Evolutionary conservation across 805 yeast genomes (phyloP), one percentile per base, ranked within the genome.

Genomic region (Candida odintsovae): DNA sequence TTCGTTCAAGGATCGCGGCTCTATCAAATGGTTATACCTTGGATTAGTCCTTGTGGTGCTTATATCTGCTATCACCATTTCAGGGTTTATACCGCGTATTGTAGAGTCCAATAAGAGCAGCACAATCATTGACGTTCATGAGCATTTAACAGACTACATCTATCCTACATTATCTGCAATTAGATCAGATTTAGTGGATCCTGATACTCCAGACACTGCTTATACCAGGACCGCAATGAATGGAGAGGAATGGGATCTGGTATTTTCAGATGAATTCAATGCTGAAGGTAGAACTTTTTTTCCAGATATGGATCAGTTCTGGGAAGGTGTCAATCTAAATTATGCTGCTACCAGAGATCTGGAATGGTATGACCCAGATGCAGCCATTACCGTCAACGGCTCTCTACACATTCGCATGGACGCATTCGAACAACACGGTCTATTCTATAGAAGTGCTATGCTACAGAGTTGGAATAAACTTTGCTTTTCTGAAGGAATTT

Each of bases 351-450:
- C 97, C 6, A 68, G 77, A 47, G 97, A 90, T 71, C 73, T 89
- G 60, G 97, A 90, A 69, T 90, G 97, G 97, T 90, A 90, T 66
- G 83, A 81, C 50, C 98, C 98, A 1, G 97, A 90, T 63, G 96
- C 96, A 1, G 80, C 75, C 3, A 75, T 82, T 26, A 90, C 97
- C 0, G 70, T 67, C 6, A 78, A 86, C 54, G 97, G 97, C 49
- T 73, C 89, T 5, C 62, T 86, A 42, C 66, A 70, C 42, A 57
- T 90, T 20, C 73, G 83, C 45, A 68, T 90, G 80, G 97, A 90
- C 62, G 95, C 96, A 2, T 86, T 70, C 66, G 70, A 77, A 58
- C 86, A 86, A 65, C 96, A 90, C 67, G 70, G 83, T 57, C 68
- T 90, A 53, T 81, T 71, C 63, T 90, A 90, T 70, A 76, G 97